A percentile compares a stretch with the other conserved stretches of the same genome.
phyloP scores from a whole-genome alignment of 306 rosid species.

The Vigna reflexopilosa region DNA sequence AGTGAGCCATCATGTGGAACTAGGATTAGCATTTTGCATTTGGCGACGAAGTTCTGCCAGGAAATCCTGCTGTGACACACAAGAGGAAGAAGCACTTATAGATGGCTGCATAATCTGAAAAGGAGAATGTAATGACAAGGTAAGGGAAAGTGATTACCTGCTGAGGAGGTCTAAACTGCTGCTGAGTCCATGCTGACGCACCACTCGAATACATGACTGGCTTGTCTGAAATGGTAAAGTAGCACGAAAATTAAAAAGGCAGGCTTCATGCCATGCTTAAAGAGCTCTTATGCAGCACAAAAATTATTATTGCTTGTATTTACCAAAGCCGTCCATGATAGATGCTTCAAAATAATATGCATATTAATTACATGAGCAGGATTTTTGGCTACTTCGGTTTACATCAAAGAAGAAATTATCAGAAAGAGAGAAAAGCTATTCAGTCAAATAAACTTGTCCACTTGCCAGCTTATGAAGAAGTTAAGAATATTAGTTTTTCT shows the following conservation, averaged over 20 bases:
- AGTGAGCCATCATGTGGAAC: conserved; percentile 50
- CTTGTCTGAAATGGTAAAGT: conserved; percentile 60
- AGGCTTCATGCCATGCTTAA: not conserved
- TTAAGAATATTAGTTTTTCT: conserved; percentile 24
- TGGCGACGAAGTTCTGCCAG: conserved; percentile 68
- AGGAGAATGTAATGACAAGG: not conserved
- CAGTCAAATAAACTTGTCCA: too few relatives aligned
- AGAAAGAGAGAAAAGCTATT: not conserved
- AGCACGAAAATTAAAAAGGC: not conserved
- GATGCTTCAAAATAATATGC: conserved; percentile 24
- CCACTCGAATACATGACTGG: conserved; percentile 70
- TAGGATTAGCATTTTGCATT: conserved; percentile 47
- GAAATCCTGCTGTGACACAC: conserved; percentile 63
- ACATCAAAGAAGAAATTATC: not conserved
- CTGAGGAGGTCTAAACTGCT: conserved; percentile 63
- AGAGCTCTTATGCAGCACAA: conserved; percentile 13
- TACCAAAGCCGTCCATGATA: too few relatives aligned
- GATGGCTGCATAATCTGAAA: conserved; percentile 55
- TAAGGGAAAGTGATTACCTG: conserved; percentile 52
- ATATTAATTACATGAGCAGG: conserved; percentile 22
- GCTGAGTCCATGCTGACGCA: conserved; percentile 60
- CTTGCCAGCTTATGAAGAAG: too few relatives aligned
- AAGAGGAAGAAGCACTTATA: conserved; percentile 44
- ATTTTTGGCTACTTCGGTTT: not conserved
- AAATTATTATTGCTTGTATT: not conserved